Base-by-base conservation (phyloP, 768 basidiomycete genomes). In the Boletus fagicola region DNA sequence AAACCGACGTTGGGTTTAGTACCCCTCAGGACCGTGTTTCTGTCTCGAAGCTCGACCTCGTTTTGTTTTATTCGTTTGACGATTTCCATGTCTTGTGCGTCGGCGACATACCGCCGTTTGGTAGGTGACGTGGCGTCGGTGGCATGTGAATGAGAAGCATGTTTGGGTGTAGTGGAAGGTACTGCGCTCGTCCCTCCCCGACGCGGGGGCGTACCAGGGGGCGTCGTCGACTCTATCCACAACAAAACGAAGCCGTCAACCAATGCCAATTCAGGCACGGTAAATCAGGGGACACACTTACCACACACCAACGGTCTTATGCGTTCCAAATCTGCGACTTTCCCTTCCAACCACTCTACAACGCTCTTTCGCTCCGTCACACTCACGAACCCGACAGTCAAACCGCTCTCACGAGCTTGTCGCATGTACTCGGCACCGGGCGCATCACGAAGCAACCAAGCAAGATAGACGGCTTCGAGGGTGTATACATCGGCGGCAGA, bases 401-500 rank as follows among this genome's bases (percentile, higher is more conserved):
- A 74, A 1, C 91, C 89, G 43, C 80, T 80, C 65, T 90, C 88
- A 53, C 91, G 78, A 2, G 88, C 87, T 64, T 90, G 86, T 68
- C 87, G 88, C 83, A 96, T 85, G 74, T 98, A 98, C 62, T 95
- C 92, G 16, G 88, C 90, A 31, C 85, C 84, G 0, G 84, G 78
- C 0, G 84, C 83, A 68, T 92, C 90, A 46, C 83, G 78, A 33
- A 88, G 78, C 4, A 86, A 75, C 89, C 88, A 98, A 30, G 89
- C 87, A n/a, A 95, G 78, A 63, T 90, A 88, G 10, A 98, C 77
- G 2, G 92, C 88, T 51, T 90, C 89, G 15, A 94, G 72, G 11
- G 89, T 80, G 72, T 89, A 92, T 62, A 88, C 88, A 48, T 90
- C 87, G 10, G 51, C 54, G 4, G 61, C 31, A 1, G 61, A 61